Percentiles rank a stretch among this genome's conserved stretches.
These are phyloP conservation scores for Hypoxylon fuscum DNA, from an alignment of 495 filamentous ascomycete species.

Conservation along the genomic window DNA sequence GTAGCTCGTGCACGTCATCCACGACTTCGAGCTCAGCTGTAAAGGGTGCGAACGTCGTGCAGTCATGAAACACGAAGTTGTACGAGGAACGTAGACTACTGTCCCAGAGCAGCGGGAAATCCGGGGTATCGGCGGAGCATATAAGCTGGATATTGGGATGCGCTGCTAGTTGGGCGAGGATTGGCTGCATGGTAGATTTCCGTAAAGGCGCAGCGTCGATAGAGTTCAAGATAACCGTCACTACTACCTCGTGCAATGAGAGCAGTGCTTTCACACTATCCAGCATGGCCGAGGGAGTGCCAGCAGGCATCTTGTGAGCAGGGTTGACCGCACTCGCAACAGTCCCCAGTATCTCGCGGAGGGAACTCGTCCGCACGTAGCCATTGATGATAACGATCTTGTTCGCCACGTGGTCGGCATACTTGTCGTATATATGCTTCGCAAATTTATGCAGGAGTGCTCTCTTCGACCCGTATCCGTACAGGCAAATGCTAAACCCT, in stretches of 20 bases:
- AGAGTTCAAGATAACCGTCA: constrained; percentile 84
- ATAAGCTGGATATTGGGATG: constrained; percentile 78
- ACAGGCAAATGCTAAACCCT: constrained; percentile 90
- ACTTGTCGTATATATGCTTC: constrained; percentile 67
- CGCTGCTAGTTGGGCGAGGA: constrained; percentile 78
- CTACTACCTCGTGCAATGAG: constrained; percentile 45
- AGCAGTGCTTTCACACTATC: constrained; percentile 67
- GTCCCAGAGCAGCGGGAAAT: constrained; percentile 91
- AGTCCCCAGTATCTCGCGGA: constrained; percentile 80
- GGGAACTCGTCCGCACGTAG: constrained; percentile 77
- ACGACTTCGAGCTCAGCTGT: constrained; percentile 79
- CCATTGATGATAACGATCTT: constrained; percentile 89
- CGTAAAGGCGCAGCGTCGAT: constrained; percentile 83
- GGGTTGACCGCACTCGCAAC: constrained; percentile 72
- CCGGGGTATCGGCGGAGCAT: constrained; percentile 85
- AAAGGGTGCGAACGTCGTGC: constrained; percentile 85
- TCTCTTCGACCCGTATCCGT: constrained; percentile 91
- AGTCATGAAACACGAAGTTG: constrained; percentile 91
- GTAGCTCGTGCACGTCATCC: constrained; percentile 83
- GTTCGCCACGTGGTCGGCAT: constrained; percentile 48
- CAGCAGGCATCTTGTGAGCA: constrained; percentile 53
- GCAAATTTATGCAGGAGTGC: constrained; percentile 80
- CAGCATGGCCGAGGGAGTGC: constrained; percentile 48
- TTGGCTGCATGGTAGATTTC: constrained; percentile 69
- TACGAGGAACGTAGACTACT: constrained; percentile 77